Evolutionary conservation across 257 asterid genomes (phyloP), one percentile per base, ranked within the genome.

Genomic region (Anisodus acutangulus): DNA sequence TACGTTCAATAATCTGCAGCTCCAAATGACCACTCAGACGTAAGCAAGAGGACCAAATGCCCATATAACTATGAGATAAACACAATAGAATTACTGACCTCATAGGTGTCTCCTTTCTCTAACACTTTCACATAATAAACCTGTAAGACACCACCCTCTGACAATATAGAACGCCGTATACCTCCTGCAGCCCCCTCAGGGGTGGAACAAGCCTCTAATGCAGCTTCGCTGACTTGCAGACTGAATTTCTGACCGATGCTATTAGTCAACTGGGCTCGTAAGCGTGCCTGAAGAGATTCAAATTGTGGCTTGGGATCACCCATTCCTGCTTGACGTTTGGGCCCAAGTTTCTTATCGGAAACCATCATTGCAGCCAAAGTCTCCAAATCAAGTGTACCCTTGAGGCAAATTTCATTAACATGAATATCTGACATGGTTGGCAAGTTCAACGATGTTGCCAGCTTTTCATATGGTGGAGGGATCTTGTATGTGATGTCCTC

Each of bases 131-230:
- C 99, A 88, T 93, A 94, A 89, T 83, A 92, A 81, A 95, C 97
- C 89, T 95, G 98, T 89, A 97, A 90, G 83, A 85, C 83, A 85
- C 98, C 98, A 86, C 96, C 95, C 19, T 97, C 99, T 0, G 97
- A 93, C 90, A 94, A 88, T 85, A 97, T 95, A 83, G 87, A 92
- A 83, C 99, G 89, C 43, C 93, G 91, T 82, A 97, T 93, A 66
- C 91, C 84, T 85, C 99, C 99, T 86, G 98, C 97, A 57, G 99
- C 92, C 83, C 98, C 99, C 88, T 97, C 99, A 37, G 99, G 99
- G 59, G 93, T 93, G 55, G 95, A 97, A 86, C 92, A 91, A 49
- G 94, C 89, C 86, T 80, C 91, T 85, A 97, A 71, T 79, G 92
- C 93, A 76, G 95, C 91, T 86, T 93, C 97, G 83, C 94, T 97